A percentile compares a stretch with the other conserved stretches of the same genome.
These are phyloP conservation scores for Nemania sp. DNA, from an alignment of 2,329 filamentous ascomycete genomes.

Conservation along the genomic window DNA sequence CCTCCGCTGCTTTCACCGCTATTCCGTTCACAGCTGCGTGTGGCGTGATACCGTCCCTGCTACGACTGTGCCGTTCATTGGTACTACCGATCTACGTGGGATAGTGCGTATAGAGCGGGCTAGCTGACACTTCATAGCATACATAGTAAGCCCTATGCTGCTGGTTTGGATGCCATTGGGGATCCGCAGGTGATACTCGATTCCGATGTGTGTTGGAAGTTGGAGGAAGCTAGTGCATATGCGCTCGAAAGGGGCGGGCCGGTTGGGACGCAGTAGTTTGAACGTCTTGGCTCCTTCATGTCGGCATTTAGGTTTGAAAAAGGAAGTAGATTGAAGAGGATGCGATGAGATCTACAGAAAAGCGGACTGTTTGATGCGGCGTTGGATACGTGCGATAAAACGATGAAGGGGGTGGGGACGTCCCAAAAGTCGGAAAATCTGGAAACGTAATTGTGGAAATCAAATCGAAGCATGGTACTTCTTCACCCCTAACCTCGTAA, in stretches of 20 bases:
- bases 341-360: conserved; percentile 9
- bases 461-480: background rate
- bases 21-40: conserved; percentile 3
- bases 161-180: background rate
- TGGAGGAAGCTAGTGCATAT: conserved; percentile 10
- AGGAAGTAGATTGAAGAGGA: background rate
- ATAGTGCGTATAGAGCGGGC: background rate
- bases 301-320: background rate
- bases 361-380: conserved; percentile 2
- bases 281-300: background rate
- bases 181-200: background rate
- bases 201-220: conserved; percentile 11
- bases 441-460: background rate
- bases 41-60: background rate
- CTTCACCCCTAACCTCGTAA: no score
- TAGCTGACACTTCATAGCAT: background rate
- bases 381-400: background rate
- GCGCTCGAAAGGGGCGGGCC: background rate
- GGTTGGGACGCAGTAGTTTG: conserved; percentile 5
- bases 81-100: no score
- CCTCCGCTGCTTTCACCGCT: conserved; percentile 4
- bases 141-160: background rate
- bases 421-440: conserved; percentile 4
- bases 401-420: background rate
- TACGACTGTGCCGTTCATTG: background rate